Evolutionary conservation across 768 basidiomycete species (phyloP), one percentile per base, ranked within the genome.

Genomic region (Suillus spraguei): DNA sequence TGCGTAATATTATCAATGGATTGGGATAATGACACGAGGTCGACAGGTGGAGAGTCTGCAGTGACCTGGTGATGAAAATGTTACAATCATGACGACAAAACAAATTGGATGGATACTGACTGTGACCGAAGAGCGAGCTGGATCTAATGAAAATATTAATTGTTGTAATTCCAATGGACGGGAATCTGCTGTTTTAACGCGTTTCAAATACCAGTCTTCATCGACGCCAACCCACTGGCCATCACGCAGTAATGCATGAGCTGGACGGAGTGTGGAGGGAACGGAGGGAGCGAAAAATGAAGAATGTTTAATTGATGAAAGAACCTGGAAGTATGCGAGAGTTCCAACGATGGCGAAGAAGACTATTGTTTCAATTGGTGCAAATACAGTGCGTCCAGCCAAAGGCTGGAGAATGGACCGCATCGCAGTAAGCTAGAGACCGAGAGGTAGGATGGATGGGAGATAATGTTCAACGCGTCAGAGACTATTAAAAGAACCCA

Each of bases 261-360:
- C 77, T 0, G 92, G 81, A 4, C 83, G 79, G 32, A 88, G 78
- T 0, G 80, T 70, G 2, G 82, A 74, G 0, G 83, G 81, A 5
- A 82, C 66, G 17, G 81, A 71, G 0, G 89, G 81, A 1, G 87
- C 86, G 61, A 95, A 84, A 76, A 95, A 90, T 28, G 91, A 83
- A 0, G 91, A 94, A 70, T 95, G 88, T 70, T 96, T 95, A 72
- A 99, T 91, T 60, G 92, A 91, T 62, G 86, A 86, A 64, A 99
- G 85, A 68, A 97, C 83, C 71, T 97, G 95, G 75, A 99, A 97
- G 77, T 99, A 99, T 54, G 94, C 91, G 59, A 99, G 85, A 1
- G 97, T 99, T 24, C 92, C 91, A 64, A 96, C 75, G 70, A 95
- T 87, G 75, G 89, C 93, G 80, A 94, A 91, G 74, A 88, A 86